Percentiles rank a stretch among this genome's conserved stretches.
Conservation (phyloP, 352 stramenopile genomes). For the Phytophthora constricta region DNA sequence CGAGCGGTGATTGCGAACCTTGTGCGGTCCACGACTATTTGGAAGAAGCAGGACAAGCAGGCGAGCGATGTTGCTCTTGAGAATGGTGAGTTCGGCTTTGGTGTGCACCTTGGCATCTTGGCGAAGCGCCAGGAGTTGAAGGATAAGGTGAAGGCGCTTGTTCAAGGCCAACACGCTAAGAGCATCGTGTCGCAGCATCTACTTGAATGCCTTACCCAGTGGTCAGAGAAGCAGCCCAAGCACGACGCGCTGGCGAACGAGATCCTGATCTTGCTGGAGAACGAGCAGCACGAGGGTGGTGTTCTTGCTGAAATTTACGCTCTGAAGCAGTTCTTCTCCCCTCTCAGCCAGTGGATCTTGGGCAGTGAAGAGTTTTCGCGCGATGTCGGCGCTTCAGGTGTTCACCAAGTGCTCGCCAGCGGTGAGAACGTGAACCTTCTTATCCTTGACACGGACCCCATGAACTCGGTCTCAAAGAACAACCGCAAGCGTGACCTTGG, state of each 20-base stretch:
- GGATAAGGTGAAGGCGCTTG: conserved; percentile 61
- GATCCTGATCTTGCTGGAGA: conserved; percentile 70
- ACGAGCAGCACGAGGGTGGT: conserved; percentile 54
- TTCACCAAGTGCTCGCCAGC: conserved; percentile 77
- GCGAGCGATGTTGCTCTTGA: conserved; percentile 47
- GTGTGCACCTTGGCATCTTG: conserved; percentile 70
- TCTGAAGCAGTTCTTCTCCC: conserved; percentile 65
- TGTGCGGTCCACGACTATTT: conserved; percentile 68
- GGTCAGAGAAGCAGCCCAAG: conserved; percentile 58
- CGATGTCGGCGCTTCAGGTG: conserved; percentile 69
- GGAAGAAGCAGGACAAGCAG: conserved; percentile 60
- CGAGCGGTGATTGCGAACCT: conserved; percentile 78
- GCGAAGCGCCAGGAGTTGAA: conserved; percentile 75
- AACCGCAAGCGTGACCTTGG: conserved; percentile 92
- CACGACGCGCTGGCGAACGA: conserved; percentile 69
- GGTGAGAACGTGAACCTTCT: conserved; percentile 82
- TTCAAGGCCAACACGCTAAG: conserved; percentile 35
- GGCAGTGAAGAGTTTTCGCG: conserved; percentile 80
- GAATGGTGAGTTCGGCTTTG: conserved; percentile 79
- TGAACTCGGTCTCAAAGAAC: conserved; percentile 62
- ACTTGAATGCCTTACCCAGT: conserved; percentile 52
- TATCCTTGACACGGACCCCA: conserved; percentile 79
- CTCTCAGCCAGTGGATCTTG: conserved; percentile 84
- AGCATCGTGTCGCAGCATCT: conserved; percentile 52
- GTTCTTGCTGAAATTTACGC: conserved; percentile 55